phyloP scores from a whole-genome alignment of 257 asterid species.

The Solanum dulcamara region DNA sequence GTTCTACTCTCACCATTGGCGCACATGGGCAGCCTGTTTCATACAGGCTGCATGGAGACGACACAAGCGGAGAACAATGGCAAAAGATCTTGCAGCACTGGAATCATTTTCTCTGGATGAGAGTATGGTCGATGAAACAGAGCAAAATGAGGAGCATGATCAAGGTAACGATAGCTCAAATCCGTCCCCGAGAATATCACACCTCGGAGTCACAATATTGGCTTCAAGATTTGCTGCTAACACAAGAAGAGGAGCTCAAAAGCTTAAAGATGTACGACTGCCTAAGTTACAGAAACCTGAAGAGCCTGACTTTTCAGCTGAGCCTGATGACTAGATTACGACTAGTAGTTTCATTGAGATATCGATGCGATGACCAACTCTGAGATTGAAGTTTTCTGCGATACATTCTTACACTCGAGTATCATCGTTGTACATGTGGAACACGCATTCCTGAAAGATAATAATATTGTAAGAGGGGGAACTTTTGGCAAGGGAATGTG shows the following conservation, averaged over 20 bases:
- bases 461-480: not conserved
- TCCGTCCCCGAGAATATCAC: conserved; percentile 23
- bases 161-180: conserved; percentile 7
- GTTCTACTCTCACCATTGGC: conserved; percentile 89
- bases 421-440: not conserved
- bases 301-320: conserved; percentile 77
- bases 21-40: conserved; percentile 94
- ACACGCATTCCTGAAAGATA: not conserved
- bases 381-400: not conserved
- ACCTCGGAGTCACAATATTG: conserved; percentile 65
- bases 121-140: conserved; percentile 11
- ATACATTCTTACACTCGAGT: not conserved
- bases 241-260: conserved; percentile 81
- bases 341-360: not conserved
- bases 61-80: conserved; percentile 50
- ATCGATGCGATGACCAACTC: not conserved
- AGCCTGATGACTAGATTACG: conserved; percentile 51
- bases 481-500: not conserved
- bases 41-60: conserved; percentile 87
- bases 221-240: conserved; percentile 88
- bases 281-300: conserved; percentile 76
- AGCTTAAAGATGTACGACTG: conserved; percentile 53
- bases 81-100: conserved; percentile 52
- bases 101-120: conserved; percentile 49
- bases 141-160: conserved; percentile 22